These are phyloP conservation scores for Gynostemma pentaphyllum DNA, from an alignment of 306 rosid genomes.

Conservation along the genomic window DNA sequence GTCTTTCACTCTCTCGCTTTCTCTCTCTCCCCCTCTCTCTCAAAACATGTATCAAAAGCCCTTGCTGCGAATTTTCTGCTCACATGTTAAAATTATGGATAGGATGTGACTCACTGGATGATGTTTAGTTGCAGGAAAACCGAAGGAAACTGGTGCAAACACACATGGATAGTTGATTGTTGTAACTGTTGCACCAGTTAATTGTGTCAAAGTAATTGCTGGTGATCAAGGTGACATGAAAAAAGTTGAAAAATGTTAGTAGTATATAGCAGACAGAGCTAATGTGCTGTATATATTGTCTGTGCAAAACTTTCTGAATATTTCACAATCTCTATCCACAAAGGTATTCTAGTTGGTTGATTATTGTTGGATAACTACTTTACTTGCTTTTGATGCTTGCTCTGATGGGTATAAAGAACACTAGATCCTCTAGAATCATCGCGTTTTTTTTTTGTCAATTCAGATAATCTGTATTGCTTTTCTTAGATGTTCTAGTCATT, in stretches of 20 bases:
- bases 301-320: slow-evolving; percentile 9
- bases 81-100: slow-evolving; percentile 38
- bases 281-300: slow-evolving; percentile 12
- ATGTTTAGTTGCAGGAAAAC: slow-evolving; percentile 45
- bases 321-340: slow-evolving; percentile 3
- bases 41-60: slow-evolving; percentile 28
- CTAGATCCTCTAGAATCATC: not conserved
- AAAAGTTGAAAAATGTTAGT: not conserved
- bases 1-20: slow-evolving; percentile 2
- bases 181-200: slow-evolving; percentile 17
- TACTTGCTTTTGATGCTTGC: not conserved
- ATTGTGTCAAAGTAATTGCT: slow-evolving; percentile 7
- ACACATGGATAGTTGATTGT: slow-evolving; percentile 24
- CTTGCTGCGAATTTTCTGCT: slow-evolving; percentile 32
- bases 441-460: slow-evolving; percentile 3
- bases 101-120: slow-evolving; percentile 32
- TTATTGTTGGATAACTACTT: not conserved
- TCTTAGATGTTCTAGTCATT: not conserved
- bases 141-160: slow-evolving; percentile 19
- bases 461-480: not conserved
- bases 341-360: slow-evolving; percentile 2
- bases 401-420: not conserved
- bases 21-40: slow-evolving; percentile 5
- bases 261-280: slow-evolving; percentile 11
- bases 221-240: slow-evolving; percentile 8